These are phyloP conservation scores for Solanum clarkiae DNA, from an alignment of 257 asterid species.

Conservation along the genomic window DNA sequence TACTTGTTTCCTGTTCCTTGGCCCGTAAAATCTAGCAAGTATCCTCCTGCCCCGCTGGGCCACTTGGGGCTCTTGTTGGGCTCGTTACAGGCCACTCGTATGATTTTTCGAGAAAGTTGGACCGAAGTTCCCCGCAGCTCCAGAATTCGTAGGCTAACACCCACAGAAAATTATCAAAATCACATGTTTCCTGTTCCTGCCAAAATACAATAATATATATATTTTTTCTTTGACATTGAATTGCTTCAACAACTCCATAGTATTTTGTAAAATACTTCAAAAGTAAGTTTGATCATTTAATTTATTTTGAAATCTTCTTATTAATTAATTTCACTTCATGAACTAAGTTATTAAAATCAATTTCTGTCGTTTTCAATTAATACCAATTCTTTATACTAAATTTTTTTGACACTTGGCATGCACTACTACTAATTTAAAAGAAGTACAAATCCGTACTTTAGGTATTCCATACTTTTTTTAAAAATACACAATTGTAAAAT, in stretches of 20 bases:
- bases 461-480: neutral
- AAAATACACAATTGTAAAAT: neutral
- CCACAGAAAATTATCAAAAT: too few species aligned
- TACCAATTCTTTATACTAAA: neutral
- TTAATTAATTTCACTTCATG: neutral
- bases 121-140: rapidly evolving
- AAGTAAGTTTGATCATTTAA: neutral
- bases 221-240: neutral
- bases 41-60: too few species aligned
- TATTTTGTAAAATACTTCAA: neutral
- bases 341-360: neutral
- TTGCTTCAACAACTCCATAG: neutral
- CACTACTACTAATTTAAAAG: neutral
- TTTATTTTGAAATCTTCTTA: neutral
- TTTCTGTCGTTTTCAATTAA: neutral
- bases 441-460: neutral
- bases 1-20: too few species aligned
- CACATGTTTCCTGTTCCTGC: too few species aligned
- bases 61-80: too few species aligned
- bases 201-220: too few species aligned
- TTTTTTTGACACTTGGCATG: neutral
- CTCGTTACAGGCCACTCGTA: too few species aligned
- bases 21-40: too few species aligned
- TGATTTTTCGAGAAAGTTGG: too few species aligned
- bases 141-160: too few species aligned